Base-by-base conservation (phyloP, 192 early-diverging fungal species). In the Coemansia sp. region DNA sequence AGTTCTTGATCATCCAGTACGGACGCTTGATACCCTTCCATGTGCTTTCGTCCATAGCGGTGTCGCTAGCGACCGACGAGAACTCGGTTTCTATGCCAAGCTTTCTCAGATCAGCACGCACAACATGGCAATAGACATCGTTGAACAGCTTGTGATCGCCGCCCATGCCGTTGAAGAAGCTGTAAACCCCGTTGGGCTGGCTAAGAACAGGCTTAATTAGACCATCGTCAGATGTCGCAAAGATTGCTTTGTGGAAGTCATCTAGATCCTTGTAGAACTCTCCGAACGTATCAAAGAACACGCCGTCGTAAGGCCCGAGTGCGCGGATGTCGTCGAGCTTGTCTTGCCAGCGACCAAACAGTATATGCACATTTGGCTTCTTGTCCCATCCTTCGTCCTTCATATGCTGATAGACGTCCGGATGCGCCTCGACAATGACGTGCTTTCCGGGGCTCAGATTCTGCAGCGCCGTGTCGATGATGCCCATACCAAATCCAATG, bases 391-490 rank as follows among this genome's bases (percentile, higher is more conserved):
- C 93, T 22, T 88, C 68, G 21, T 75, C 73, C 30, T 86, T 50
- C 92, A 97, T 97, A 50, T 90, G 83, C 25, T 82, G 83, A 71
- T 93, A 94, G 22, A 98, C 96, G 67, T 96, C 94, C 9, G 96
- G 93, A 57, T 98, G 96, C 1, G 96, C 96, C 71, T 98, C 96
- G 40, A 96, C 91, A 66, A 98, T 97, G 13, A 88, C 89, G 67
- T 98, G 96, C 22, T 73, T 64, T 6, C 61, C 59, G 2, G 92
- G 95, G 2, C 73, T 67, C 23, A 81, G 84, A 27, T 80, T 81
- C 66, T 97, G 94, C 27, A 98, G 69, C 23, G 84, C 86, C 23
- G 59, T 76, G 66, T 98, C 96, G 46, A 98, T 85, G 47, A 98
- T 71, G 6, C 96, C 96, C 40, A 98, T 82, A 7, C 93, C 95